Conservation (phyloP, 306 rosid genomes). For the Hippophae rhamnoides region DNA sequence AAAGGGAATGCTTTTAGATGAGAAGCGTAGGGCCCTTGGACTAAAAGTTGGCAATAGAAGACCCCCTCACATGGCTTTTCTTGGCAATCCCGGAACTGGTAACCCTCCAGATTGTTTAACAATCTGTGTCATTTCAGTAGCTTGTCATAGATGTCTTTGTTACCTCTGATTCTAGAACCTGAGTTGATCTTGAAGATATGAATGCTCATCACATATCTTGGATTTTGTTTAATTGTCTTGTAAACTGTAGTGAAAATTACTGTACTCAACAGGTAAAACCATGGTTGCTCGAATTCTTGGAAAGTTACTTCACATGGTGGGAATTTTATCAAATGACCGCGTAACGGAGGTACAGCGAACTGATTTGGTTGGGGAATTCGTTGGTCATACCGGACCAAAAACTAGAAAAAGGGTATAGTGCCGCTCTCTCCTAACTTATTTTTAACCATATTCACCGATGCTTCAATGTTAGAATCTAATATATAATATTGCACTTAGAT, state of each 20-base stretch:
- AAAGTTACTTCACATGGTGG: conserved; percentile 84
- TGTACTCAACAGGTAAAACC: conserved; percentile 67
- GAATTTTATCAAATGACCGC: conserved; percentile 76
- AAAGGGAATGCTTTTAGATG: conserved; percentile 97
- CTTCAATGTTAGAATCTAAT: conserved; percentile 2
- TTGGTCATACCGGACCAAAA: conserved; percentile 97
- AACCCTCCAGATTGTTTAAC: neutral
- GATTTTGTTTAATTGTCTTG: conserved; percentile 1
- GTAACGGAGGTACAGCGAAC: conserved; percentile 97
- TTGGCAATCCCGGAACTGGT: conserved; percentile 99
- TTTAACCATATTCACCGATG: neutral
- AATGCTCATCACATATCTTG: neutral
- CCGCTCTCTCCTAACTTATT: conserved; percentile 3
- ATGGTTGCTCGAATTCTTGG: conserved; percentile 95
- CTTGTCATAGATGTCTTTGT: neutral
- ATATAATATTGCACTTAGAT: conserved; percentile 35
- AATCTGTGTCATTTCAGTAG: neutral
- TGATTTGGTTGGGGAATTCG: conserved; percentile 93
- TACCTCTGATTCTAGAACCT: neutral
- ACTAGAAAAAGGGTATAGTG: conserved; percentile 69
- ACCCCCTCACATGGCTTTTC: conserved; percentile 98
- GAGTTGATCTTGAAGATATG: no score
- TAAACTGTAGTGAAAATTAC: conserved; percentile 3
- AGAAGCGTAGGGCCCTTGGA: conserved; percentile 90
- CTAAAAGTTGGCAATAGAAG: conserved; percentile 78